Conservation (phyloP, 495 filamentous ascomycete species). For the Aeminium ludgeri region DNA sequence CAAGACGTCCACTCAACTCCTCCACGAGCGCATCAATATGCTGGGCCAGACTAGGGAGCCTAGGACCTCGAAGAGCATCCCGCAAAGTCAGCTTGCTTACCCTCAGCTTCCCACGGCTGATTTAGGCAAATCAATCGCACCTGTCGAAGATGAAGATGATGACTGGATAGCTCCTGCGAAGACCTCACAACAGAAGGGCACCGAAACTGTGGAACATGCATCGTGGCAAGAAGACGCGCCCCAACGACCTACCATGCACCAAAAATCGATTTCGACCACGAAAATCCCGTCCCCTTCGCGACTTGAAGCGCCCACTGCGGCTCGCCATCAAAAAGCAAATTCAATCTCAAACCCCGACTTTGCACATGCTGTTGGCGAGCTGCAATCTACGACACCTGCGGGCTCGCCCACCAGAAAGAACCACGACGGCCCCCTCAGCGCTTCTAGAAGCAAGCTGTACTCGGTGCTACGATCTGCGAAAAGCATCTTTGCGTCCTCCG, state of each 20-base stretch:
- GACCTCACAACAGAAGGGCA: slow-evolving; percentile 5
- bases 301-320: slow-evolving; percentile 22
- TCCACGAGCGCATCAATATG: slow-evolving; percentile 88
- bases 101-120: slow-evolving; percentile 32
- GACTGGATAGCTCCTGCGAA: slow-evolving; percentile 57
- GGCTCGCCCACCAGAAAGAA: slow-evolving; percentile 52
- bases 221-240: slow-evolving; percentile 3
- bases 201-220: slow-evolving; percentile 11
- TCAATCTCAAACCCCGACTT: slow-evolving; percentile 46
- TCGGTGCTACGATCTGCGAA: slow-evolving; percentile 76
- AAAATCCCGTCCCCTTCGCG: slow-evolving; percentile 29
- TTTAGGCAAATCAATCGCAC: not conserved
- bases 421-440: slow-evolving; percentile 63
- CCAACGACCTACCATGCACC: slow-evolving; percentile 10
- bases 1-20: slow-evolving; percentile 76
- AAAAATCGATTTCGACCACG: slow-evolving; percentile 26
- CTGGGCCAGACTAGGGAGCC: slow-evolving; percentile 65
- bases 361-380: slow-evolving; percentile 21
- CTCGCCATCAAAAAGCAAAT: slow-evolving; percentile 40
- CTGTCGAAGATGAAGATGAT: slow-evolving; percentile 32
- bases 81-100: slow-evolving; percentile 37
- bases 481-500: slow-evolving; percentile 65
- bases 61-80: slow-evolving; percentile 53
- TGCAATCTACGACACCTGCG: slow-evolving; percentile 44
- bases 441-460: slow-evolving; percentile 73